These are phyloP conservation scores for Pistacia integerrima DNA, from an alignment of 345 rosid genomes.

Conservation along the genomic window DNA sequence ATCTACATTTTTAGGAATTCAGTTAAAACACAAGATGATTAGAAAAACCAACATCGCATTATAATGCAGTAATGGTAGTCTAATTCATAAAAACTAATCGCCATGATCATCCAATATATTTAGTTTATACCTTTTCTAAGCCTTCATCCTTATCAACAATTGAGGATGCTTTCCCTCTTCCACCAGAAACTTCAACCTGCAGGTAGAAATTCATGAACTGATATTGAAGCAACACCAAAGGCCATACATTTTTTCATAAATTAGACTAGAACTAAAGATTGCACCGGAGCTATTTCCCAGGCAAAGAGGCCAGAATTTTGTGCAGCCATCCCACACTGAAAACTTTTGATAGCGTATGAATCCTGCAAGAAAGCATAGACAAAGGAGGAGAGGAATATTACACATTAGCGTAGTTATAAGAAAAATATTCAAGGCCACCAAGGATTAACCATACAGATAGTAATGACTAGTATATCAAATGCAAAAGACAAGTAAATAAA, in stretches of 20 bases:
- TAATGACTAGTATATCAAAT: background rate
- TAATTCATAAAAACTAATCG: constrained; percentile 1
- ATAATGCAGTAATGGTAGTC: background rate
- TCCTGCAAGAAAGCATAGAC: constrained; percentile 52
- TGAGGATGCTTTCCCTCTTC: constrained; percentile 71
- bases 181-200: constrained; percentile 84
- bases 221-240: constrained; percentile 1
- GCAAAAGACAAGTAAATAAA: background rate
- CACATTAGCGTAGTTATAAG: background rate
- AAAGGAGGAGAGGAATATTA: background rate
- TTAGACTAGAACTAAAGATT: constrained; percentile 22
- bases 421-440: constrained; percentile 3
- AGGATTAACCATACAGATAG: background rate
- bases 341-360: constrained; percentile 81
- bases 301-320: constrained; percentile 66
- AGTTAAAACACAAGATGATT: background rate
- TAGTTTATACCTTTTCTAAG: constrained; percentile 63
- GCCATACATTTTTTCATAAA: background rate
- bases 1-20: background rate
- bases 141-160: constrained; percentile 83
- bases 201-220: constrained; percentile 21
- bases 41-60: background rate
- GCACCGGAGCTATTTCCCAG: constrained; percentile 88
- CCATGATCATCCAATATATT: background rate
- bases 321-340: constrained; percentile 79